Evolutionary conservation across 2,329 filamentous ascomycete genomes (phyloP).

Genomic region (Trichophyton schoenleinii): DNA sequence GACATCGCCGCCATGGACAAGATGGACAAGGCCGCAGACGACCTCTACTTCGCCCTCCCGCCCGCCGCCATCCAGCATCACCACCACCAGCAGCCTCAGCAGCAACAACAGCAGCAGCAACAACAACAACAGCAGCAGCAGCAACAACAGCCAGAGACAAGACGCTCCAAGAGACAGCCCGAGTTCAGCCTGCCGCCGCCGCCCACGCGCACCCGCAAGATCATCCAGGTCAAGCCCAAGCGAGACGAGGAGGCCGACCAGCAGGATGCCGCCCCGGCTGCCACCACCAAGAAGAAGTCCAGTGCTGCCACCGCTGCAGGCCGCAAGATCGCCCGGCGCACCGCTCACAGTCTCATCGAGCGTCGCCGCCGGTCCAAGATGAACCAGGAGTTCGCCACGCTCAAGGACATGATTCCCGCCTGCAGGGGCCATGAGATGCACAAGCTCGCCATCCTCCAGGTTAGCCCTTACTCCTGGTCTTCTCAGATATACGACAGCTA

Average conservation of each 20-base stretch:
- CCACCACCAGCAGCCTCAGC: background rate
- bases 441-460: slow-evolving; percentile 89
- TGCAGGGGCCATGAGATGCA: slow-evolving; percentile 95
- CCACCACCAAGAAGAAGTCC: slow-evolving; percentile 52
- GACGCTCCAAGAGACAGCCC: slow-evolving; percentile 29
- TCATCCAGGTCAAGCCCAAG: slow-evolving; percentile 90
- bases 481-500: background rate
- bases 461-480: slow-evolving; percentile 25
- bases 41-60: slow-evolving; percentile 61
- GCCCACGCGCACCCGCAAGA: slow-evolving; percentile 82
- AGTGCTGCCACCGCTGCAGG: slow-evolving; percentile 60
- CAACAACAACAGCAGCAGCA: background rate
- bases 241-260: slow-evolving; percentile 19
- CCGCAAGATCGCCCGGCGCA: slow-evolving; percentile 91
- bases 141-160: slow-evolving; percentile 28
- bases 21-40: slow-evolving; percentile 29
- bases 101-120: background rate
- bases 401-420: slow-evolving; percentile 92
- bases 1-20: slow-evolving; percentile 51
- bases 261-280: slow-evolving; percentile 13
- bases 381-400: slow-evolving; percentile 91
- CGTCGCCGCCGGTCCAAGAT: slow-evolving; percentile 83
- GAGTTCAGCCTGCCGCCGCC: slow-evolving; percentile 76
- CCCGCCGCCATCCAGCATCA: slow-evolving; percentile 45
- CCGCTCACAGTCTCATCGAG: slow-evolving; percentile 91